These are phyloP conservation scores for Talaromyces piceae DNA, from an alignment of 2,329 filamentous ascomycete species.

Conservation along the genomic window DNA sequence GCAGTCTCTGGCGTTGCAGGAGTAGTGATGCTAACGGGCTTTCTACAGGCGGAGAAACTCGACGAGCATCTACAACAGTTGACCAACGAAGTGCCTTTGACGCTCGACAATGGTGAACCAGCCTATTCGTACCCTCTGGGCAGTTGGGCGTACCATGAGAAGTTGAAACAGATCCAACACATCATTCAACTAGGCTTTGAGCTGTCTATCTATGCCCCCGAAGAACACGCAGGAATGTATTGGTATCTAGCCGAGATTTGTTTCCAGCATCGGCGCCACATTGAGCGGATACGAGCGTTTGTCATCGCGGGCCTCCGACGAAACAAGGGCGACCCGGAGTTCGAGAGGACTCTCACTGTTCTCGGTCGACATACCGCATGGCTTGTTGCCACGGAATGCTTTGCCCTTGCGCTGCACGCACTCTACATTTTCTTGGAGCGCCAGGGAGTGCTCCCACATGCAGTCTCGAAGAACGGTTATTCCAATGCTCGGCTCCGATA, in stretches of 20 bases:
- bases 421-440: conserved; percentile 62
- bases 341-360: conserved; percentile 40
- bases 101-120: conserved; percentile 46
- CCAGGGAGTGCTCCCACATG: conserved; percentile 42
- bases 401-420: conserved; percentile 46
- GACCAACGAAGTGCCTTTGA: conserved; percentile 54
- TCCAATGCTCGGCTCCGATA: conserved; percentile 62
- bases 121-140: conserved; percentile 66
- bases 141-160: conserved; percentile 85
- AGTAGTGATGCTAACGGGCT: neutral
- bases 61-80: conserved; percentile 60
- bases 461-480: conserved; percentile 52
- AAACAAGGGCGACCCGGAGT: conserved; percentile 22
- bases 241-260: conserved; percentile 75
- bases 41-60: conserved; percentile 55
- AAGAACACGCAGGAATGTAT: conserved; percentile 85
- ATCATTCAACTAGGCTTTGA: conserved; percentile 91
- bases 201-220: conserved; percentile 76
- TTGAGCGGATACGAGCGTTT: conserved; percentile 66
- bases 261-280: conserved; percentile 59
- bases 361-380: conserved; percentile 57
- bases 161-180: conserved; percentile 79
- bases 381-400: conserved; percentile 52
- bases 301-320: conserved; percentile 34
- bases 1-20: neutral